Evolutionary conservation across 768 basidiomycete species (phyloP).

Genomic region (Suillus spraguei): DNA sequence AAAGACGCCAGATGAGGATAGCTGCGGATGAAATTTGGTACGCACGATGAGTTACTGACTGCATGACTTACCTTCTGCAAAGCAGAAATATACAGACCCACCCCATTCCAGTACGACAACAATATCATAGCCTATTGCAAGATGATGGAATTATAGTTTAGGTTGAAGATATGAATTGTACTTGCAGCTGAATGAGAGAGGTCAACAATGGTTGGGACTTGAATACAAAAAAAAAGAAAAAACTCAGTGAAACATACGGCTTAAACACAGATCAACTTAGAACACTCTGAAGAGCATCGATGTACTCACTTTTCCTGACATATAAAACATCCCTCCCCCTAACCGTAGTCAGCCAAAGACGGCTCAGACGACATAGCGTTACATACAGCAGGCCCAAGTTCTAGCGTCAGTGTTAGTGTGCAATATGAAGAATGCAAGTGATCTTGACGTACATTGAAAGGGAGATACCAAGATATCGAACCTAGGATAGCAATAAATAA

Average conservation of each 20-base stretch:
- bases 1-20: constrained; percentile 2
- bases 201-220: background rate
- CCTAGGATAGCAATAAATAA: background rate
- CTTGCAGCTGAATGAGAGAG: background rate
- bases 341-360: background rate
- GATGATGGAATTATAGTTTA: too few relatives aligned
- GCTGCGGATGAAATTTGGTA: background rate
- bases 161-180: too few relatives aligned
- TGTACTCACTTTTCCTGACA: background rate
- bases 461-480: constrained; percentile 4
- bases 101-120: constrained; percentile 1
- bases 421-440: background rate
- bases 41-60: too few relatives aligned
- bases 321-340: constrained; percentile 5
- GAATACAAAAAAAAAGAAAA: background rate
- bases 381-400: constrained; percentile 3
- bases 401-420: background rate
- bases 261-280: background rate
- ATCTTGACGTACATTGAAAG: background rate
- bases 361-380: background rate
- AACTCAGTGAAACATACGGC: too few relatives aligned
- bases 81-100: background rate
- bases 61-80: background rate
- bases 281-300: background rate
- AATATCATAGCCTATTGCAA: background rate